Evolutionary conservation across 768 basidiomycete genomes (phyloP).

Genomic region (Hygrophorus pudorinus): DNA sequence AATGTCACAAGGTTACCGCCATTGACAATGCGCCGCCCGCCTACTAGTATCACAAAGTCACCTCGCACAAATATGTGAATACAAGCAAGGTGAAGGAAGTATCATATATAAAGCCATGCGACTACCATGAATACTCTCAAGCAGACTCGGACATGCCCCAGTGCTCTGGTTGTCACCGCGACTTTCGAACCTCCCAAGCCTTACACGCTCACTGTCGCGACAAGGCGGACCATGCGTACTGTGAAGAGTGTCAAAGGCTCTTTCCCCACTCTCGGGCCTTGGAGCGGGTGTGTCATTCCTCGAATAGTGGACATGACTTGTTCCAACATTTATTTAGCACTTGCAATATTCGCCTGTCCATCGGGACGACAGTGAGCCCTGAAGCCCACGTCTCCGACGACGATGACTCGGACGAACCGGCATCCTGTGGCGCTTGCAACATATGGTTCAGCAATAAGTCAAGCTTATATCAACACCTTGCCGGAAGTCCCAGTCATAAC

Average conservation of each 20-base stretch:
- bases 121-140: too few species aligned
- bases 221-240: constrained; percentile 12
- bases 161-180: constrained; percentile 6
- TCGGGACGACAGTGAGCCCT: background rate
- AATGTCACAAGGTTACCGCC: too few species aligned
- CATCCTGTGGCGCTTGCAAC: constrained; percentile 16
- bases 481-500: constrained; percentile 16
- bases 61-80: too few species aligned
- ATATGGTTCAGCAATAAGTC: constrained; percentile 12
- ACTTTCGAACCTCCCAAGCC: constrained; percentile 9
- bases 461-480: constrained; percentile 15
- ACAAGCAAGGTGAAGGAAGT: too few species aligned
- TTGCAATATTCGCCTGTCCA: background rate
- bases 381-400: constrained; percentile 1
- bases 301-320: background rate
- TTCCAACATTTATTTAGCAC: constrained; percentile 1
- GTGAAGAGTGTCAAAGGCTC: constrained; percentile 13
- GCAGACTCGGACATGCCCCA: constrained; percentile 9
- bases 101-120: too few species aligned
- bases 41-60: too few species aligned
- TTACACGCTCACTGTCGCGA: constrained; percentile 14
- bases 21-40: too few species aligned
- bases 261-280: constrained; percentile 11
- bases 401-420: constrained; percentile 9
- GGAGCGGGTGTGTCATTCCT: constrained; percentile 6